Conservation (phyloP, 305 asterid genomes). For the Nicotiana rustica region DNA sequence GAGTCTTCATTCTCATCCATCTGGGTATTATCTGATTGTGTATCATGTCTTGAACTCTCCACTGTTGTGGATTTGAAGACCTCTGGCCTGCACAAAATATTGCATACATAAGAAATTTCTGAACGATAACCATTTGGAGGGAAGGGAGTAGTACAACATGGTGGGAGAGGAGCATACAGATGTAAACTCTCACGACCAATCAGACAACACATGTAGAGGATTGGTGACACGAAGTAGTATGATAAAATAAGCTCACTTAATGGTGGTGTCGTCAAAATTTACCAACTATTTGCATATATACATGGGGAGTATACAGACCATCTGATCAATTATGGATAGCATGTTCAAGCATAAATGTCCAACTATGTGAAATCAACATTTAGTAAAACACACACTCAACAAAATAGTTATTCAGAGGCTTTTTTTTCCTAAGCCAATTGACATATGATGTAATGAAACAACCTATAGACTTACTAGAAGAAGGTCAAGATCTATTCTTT, state of each 20-base stretch:
- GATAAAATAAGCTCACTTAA: too few relatives aligned
- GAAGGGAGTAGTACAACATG: neutral
- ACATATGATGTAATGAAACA: neutral
- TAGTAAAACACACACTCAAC: neutral
- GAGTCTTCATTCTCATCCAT: too few relatives aligned
- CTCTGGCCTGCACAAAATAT: constrained; percentile 62
- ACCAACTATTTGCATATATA: too few relatives aligned
- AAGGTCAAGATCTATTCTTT: neutral
- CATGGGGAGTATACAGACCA: too few relatives aligned
- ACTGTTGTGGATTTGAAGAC: constrained; percentile 51
- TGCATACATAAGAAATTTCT: too few relatives aligned
- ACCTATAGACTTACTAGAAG: neutral
- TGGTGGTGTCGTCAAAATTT: too few relatives aligned
- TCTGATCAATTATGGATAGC: too few relatives aligned
- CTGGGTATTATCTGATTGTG: constrained; percentile 41
- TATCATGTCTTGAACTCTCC: constrained; percentile 44
- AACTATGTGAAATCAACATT: neutral
- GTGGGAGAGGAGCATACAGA: neutral
- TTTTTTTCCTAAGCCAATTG: neutral
- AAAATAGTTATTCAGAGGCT: neutral
- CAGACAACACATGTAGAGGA: neutral
- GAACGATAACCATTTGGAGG: neutral
- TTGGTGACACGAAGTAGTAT: neutral
- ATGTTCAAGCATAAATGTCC: neutral
- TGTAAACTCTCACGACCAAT: neutral